Percentiles rank a stretch among this genome's conserved stretches.
Evolutionary conservation across 2,329 filamentous ascomycete genomes (phyloP).

Genomic region (Dactylella cylindrospora): DNA sequence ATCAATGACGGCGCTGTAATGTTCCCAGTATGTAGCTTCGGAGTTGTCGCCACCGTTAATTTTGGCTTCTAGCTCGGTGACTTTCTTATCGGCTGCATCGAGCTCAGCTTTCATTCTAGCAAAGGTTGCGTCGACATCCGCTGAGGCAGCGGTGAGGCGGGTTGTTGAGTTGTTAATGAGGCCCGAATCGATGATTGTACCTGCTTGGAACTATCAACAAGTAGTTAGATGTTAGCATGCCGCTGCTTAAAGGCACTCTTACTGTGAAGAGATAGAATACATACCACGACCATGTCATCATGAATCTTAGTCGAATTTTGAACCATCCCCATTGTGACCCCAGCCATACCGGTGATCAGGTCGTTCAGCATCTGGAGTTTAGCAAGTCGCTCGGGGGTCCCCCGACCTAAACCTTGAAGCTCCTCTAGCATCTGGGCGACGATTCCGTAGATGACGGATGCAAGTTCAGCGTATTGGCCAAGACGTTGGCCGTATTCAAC

Average conservation of each 20-base stretch:
- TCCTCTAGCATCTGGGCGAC: slow-evolving; percentile 13
- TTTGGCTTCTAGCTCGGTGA: slow-evolving; percentile 2
- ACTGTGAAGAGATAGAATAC: too few relatives aligned
- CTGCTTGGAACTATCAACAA: slow-evolving; percentile 20
- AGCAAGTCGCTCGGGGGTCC: slow-evolving; percentile 11
- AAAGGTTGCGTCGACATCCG: slow-evolving; percentile 8
- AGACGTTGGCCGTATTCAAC: slow-evolving; percentile 12
- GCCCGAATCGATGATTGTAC: slow-evolving; percentile 2
- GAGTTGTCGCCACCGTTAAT: slow-evolving; percentile 21
- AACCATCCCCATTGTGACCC: slow-evolving; percentile 16
- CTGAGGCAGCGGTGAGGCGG: slow-evolving; percentile 1
- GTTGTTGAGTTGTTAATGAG: slow-evolving; percentile 5
- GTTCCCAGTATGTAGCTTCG: slow-evolving; percentile 15
- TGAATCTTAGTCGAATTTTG: slow-evolving; percentile 14
- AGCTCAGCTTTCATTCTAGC: slow-evolving; percentile 9
- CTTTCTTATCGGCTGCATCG: slow-evolving; percentile 6
- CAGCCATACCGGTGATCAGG: slow-evolving; percentile 10
- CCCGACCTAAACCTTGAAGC: slow-evolving; percentile 1
- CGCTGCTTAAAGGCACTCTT: too few relatives aligned
- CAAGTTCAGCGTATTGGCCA: slow-evolving; percentile 14
- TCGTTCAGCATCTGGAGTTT: slow-evolving; percentile 26
- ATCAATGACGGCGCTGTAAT: slow-evolving; percentile 17
- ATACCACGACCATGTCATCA: slow-evolving; percentile 8
- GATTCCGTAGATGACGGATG: slow-evolving; percentile 15
- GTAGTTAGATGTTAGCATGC: not conserved